Evolutionary conservation across 78 protist species (phyloP).

Genomic region (Creolimax fragrantissima): DNA sequence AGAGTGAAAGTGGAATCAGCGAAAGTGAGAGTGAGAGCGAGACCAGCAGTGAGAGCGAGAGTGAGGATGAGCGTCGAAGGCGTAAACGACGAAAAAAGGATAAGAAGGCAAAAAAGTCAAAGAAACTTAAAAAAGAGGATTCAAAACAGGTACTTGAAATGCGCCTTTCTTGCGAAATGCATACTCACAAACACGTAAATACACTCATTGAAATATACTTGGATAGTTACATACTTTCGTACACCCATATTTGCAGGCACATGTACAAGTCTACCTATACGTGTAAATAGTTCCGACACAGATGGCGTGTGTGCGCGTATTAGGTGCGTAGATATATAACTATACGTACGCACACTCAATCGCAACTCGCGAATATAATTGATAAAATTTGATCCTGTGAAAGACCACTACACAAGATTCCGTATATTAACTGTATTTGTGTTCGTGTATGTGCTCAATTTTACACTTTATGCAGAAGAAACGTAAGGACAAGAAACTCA

Average conservation of each 20-base stretch:
- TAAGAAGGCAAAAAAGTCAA: not conserved
- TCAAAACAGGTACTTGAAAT: not conserved
- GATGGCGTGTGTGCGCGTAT: not conserved
- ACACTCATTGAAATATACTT: not conserved
- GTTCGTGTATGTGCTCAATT: not conserved
- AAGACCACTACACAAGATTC: not conserved
- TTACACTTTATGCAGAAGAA: not conserved
- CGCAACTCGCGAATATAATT: not conserved
- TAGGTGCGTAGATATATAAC: not conserved
- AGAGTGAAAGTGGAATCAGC: not conserved
- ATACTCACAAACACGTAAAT: not conserved
- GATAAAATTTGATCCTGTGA: not conserved
- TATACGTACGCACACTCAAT: not conserved
- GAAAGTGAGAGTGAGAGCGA: not conserved
- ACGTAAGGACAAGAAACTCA: not conserved
- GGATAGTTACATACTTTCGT: not conserved
- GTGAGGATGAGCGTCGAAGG: not conserved
- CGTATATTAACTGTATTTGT: not conserved
- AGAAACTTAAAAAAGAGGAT: no score
- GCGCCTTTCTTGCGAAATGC: not conserved
- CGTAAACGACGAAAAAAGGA: not conserved
- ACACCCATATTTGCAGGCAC: not conserved
- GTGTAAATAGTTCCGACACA: not conserved
- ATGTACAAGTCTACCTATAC: not conserved
- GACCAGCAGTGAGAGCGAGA: not conserved